Evolutionary conservation across 371 early-diverging fungal species (phyloP), one percentile per base, ranked within the genome.

Genomic region (Blakeslea trispora): DNA sequence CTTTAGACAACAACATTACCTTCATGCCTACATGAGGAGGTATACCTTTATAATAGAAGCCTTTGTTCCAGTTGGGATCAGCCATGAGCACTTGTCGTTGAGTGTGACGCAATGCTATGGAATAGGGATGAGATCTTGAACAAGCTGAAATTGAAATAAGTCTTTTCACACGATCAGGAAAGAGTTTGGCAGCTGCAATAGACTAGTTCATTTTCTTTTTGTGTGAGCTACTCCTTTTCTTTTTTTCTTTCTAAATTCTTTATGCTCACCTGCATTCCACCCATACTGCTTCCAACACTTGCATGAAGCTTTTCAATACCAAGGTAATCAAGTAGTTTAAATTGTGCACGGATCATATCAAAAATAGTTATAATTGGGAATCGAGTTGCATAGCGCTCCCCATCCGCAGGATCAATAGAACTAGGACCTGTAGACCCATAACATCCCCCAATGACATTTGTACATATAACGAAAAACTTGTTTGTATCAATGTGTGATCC

Each of bases 21-120:
- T 96, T 97, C 95, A 97, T 95, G 1, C 98, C 97, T 19, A 92
- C 81, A 65, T 95, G 95, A 19, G 98, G 98, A 51, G 89, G 89
- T 5, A 91, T 81, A n/a, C 86, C 80, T 52, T 91, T 84, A 66
- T 97, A 97, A 71, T 96, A 97, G 54, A 86, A 87, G 0, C 97
- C 97, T 63, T 90, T 87, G 66, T 91, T 91, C 91, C 94, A 97
- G 71, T 95, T 92, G 9, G 95, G 95, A 71, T 97, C 97, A 0
- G 91, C 73, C 95, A 95, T 95, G 44, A 97, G 79, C 6, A 93
- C 92, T 79, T 90, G 93, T 32, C 96, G 79, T 68, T 96, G 96
- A 3, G 91, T 90, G 65, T 91, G 90, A 49, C 98, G 81, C 53
- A 96, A 68, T 2, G 96, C 97, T 47, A 97, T 96, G 21, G 94